phyloP scores from a whole-genome alignment of 202 grass and related monocot species.

The Setaria viridis region DNA sequence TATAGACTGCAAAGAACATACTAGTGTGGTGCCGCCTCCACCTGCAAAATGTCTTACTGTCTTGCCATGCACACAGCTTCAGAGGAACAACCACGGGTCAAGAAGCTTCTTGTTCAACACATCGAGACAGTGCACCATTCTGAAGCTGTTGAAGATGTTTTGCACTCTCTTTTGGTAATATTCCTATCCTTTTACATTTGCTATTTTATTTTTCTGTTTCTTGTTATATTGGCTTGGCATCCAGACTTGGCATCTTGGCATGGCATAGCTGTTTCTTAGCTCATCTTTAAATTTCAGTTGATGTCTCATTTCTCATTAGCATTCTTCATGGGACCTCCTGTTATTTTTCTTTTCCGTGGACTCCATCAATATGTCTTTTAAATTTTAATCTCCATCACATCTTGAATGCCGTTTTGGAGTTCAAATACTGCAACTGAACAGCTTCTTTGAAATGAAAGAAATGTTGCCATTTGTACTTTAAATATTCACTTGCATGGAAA shows the following conservation, averaged over 20 bases:
- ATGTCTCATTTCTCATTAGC: neutral
- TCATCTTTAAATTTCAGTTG: neutral
- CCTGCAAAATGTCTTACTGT: neutral
- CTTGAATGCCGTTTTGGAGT: neutral
- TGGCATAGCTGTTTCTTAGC: neutral
- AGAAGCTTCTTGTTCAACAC: constrained; percentile 85
- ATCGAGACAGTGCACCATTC: constrained; percentile 69
- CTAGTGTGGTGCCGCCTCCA: neutral
- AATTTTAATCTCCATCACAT: too few relatives aligned
- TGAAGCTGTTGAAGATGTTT: constrained; percentile 59
- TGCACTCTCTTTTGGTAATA: constrained; percentile 80
- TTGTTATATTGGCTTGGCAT: neutral
- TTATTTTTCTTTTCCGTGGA: neutral
- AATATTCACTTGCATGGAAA: neutral
- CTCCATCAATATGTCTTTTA: too few relatives aligned
- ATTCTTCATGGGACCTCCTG: too few relatives aligned
- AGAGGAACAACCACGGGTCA: constrained; percentile 59
- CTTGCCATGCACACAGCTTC: constrained; percentile 40
- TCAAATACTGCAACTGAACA: neutral
- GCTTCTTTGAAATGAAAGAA: neutral
- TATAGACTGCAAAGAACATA: neutral
- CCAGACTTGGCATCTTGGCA: neutral
- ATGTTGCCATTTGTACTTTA: neutral
- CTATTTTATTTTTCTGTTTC: neutral
- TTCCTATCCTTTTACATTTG: neutral